Evolutionary conservation across 2,329 filamentous ascomycete genomes (phyloP), one percentile per base, ranked within the genome.

Genomic region (Tolypocladium guangdongense): DNA sequence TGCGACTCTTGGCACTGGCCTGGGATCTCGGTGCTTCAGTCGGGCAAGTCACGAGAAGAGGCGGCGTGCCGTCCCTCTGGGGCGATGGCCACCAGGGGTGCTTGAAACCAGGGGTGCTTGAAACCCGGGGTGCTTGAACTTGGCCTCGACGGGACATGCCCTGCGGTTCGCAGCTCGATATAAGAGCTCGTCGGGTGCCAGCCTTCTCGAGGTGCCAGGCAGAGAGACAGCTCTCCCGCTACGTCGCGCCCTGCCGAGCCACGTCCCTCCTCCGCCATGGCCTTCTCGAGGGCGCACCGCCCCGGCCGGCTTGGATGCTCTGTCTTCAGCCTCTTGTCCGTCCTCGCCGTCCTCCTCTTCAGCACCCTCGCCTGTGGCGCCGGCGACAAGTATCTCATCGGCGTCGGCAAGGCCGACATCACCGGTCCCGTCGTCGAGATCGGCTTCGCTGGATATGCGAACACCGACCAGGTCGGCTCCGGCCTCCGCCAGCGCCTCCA

Each of bases 381-480:
- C 32, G 62, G 67, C 27, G 65, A 69, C 53, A 65, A 63, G 55
- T 81, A 80, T 56, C 70, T 81, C 36, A 63, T 82, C 47, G 79
- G 78, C 20, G 77, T 78, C 2, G 78, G 78, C 48, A 81, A 81
- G 64, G 78, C 74, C 7, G 79, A 82, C 59, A 80, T 82, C 59
- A 82, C 79, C 0, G 78, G 88, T 2, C 90, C 90, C 0, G 89
- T 95, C 14, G 90, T 95, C 24, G 90, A 96, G 68, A 81, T 96
- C 64, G 90, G 90, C 62, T 80, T 96, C 66, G 93, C 92, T 78
- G 91, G 91, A 56, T 96, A 96, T 73, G 92, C 92, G 35, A 87
- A 91, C 67, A 75, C 85, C n/a, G 80, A 81, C 43, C 92, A 97
- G 71, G 73, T 86, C 33, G 92, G 92, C 47, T 84, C 84, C 2